Base-by-base conservation (phyloP, 805 yeast species). In the Candida coquimbonensis region DNA sequence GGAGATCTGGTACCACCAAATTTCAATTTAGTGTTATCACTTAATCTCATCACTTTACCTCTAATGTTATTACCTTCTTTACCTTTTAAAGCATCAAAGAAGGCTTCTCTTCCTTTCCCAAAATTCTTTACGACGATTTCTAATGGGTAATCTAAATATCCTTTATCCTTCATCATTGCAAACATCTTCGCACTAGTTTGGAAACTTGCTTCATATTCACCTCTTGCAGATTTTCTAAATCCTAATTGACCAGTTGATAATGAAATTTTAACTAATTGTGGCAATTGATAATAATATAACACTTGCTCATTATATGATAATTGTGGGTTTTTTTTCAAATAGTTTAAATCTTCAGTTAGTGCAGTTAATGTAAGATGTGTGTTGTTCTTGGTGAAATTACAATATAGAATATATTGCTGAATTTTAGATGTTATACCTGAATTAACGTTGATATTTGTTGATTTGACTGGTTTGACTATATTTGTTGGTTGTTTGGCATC, bases 1-100 rank as follows among this genome's bases (percentile, higher is more conserved):
- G 91, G 95, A 19, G 96, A 74, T 57, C 93, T 79, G 40, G 78
- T 83, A 73, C 98, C 98, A 73, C 99, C 99, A 59, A 87, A 87
- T 66, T 86, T 84, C 70, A 91, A 74, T 47, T 77, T 77, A 7
- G 99, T 88, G 53, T 75, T 73, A 59, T 91, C 98, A 41, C 84
- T 75, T 31, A 91, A 68, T 57, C 89, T 78, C 32, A 76, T 74
- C 35, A 93, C 75, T 45, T 76, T 71, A n/a, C 75, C 73, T 60
- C 87, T 77, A 36, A 93, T 70, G 31, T 70, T 65, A 37, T 73
- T 66, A 44, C 97, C 97, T 70, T 91, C 98, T 61, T 85, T 86
- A 55, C 97, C 96, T 56, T 78, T 78, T 53, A 91, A 74, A 2
- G 95, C 96, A 44, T 81, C 82, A 46, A 80, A 68, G 54, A 93